Base-by-base conservation (phyloP, 108 stramenopile genomes). In the Stephanodiscus minutulus region DNA sequence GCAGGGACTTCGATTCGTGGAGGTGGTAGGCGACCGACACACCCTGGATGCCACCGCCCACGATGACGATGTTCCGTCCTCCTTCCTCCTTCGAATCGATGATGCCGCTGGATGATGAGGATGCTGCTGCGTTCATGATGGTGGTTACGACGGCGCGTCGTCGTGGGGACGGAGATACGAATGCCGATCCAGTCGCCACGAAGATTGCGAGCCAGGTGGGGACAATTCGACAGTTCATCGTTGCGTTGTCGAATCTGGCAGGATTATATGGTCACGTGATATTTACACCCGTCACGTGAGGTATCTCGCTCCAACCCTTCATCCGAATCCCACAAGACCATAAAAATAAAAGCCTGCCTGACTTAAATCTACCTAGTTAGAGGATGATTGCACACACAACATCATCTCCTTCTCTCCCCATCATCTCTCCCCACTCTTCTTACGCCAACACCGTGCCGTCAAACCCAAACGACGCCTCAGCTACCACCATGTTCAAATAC, bases 21-120 rank as follows among this genome's bases (percentile, higher is more conserved):
- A 91, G 57, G 18, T 84, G 86, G 44, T 80, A 92, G 25, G 92
- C 93, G 25, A 87, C 73, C 20, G 87, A 83, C 18, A 82, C 84
- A 21, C 93, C 95, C 50, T 92, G 85, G 31, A 97, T 88, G 54
- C 96, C 95, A 1, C 86, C 95, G 20, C 95, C 96, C 36, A 97
- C 74, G 9, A 94, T 70, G 24, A 92, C 85, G 41, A 89, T 81
- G 48, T 82, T 74, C 24, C 64, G 73, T 15, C 53, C 49, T 58
- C 35, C 13, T 64, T 11, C 39, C 10, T 39, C 39, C 10, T 7
- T 39, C 39, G 39, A 5, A 39, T 39, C 39, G 59, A 41, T n/a
- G 36, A 22, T 21, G 59, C 58, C 33, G 35, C 58, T n/a, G 31
- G 35, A n/a, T n/a, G n/a, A n/a, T n/a, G n/a, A n/a, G n/a, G n/a